These are phyloP conservation scores for Podila minutissima DNA, from an alignment of 192 early-diverging fungal genomes.

Conservation along the genomic window DNA sequence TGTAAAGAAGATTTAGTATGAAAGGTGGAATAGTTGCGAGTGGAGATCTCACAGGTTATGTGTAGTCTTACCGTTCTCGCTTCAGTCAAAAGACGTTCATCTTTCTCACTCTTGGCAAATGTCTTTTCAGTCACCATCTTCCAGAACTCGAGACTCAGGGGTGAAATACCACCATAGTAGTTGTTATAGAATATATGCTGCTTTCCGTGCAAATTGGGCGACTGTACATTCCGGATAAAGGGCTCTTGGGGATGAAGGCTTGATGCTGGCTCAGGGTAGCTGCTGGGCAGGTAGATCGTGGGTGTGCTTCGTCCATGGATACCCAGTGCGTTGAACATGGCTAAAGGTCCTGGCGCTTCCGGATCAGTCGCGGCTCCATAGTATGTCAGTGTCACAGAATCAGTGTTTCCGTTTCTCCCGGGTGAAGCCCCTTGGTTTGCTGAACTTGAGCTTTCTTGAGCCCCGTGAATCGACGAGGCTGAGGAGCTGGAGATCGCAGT, in stretches of 20 bases:
- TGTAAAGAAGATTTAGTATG: constrained; percentile 1
- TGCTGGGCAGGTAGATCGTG: constrained; percentile 28
- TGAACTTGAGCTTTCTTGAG: constrained; percentile 10
- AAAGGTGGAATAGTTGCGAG: constrained; percentile 24
- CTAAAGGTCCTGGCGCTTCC: constrained; percentile 9
- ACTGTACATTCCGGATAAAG: constrained; percentile 29
- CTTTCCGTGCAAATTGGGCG: constrained; percentile 31
- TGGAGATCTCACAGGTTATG: constrained; percentile 18
- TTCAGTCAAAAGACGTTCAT: constrained; percentile 61
- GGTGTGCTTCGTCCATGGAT: constrained; percentile 38
- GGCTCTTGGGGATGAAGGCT: constrained; percentile 40
- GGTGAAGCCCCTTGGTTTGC: not conserved
- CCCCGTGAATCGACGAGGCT: constrained; percentile 13
- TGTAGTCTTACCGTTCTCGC: constrained; percentile 49
- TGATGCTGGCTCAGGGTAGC: constrained; percentile 22
- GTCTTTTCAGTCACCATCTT: constrained; percentile 55
- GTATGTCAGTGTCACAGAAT: constrained; percentile 9
- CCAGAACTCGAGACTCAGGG: constrained; percentile 61
- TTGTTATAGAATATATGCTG: constrained; percentile 28
- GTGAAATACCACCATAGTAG: constrained; percentile 38
- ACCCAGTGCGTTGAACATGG: constrained; percentile 31
- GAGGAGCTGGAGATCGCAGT: constrained; percentile 4
- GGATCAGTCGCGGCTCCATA: constrained; percentile 7
- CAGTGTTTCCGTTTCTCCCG: not conserved
- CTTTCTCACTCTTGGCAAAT: constrained; percentile 66